Base-by-base conservation (phyloP, 1,284 basidiomycete genomes). In the Coniferiporia weirii region DNA sequence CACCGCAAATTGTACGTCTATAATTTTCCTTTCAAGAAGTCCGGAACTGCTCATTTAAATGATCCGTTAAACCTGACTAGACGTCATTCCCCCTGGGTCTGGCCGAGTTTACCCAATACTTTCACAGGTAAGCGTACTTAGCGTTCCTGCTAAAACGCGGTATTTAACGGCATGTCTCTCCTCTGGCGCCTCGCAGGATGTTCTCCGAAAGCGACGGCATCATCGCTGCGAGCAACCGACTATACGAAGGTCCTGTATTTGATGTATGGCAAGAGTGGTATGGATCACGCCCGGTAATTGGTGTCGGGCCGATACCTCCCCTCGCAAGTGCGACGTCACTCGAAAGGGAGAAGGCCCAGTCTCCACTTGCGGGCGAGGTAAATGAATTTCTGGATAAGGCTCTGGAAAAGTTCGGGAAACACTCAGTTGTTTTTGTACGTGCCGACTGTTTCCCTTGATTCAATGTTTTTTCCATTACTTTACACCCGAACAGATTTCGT, bases 361-460 rank as follows among this genome's bases (percentile, higher is more conserved):
- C 45, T 48, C 44, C 48, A 22, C 40, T 45, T 15, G 44, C 40
- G 8, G 20, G 10, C 9, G 50, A 61, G 9, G 55, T 61, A 1
- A 45, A 47, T 6, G 9, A 12, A 2, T 61, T 61, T 32, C 51
- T 61, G 22, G 43, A 61, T 38, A 34, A 32, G 13, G 50, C 54
- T 4, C 20, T 63, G 1, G 40, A 63, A 1, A 61, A 56, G 15
- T 52, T 49, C 49, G 60, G 63, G 0, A 20, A 48, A 50, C 20
- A 59, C 15, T 62, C 61, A 6, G 43, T 59, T 20, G 35, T 63
- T 17, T 64, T 59, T 56, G 63, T 60, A 35, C 20, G 56, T 46
- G 19, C 6, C 6, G 1, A 27, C 36, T 12, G n/a, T n/a, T n/a
- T n/a, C n/a, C n/a, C n/a, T n/a, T n/a, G n/a, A n/a, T n/a, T n/a